Conservation (phyloP, 176 grass and related monocot genomes). For the Puccinellia tenuiflora region DNA sequence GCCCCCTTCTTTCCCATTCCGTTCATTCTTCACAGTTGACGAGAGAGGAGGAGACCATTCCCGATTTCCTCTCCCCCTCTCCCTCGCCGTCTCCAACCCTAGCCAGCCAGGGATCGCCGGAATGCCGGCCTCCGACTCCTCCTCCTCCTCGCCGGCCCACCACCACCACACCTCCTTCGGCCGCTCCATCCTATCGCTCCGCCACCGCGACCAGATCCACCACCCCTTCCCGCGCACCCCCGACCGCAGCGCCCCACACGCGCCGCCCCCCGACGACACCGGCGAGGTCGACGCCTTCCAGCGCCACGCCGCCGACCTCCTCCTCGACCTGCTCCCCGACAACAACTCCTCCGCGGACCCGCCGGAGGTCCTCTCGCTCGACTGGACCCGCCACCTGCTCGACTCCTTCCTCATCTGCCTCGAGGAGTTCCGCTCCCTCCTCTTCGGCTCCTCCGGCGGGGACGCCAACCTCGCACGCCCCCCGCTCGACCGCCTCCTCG, state of each 20-base stretch:
- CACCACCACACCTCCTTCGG: slow-evolving; percentile 35
- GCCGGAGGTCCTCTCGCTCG: slow-evolving; percentile 47
- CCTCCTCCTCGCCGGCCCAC: slow-evolving; percentile 32
- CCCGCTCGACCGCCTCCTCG: slow-evolving; percentile 61
- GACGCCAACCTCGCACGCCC: background rate
- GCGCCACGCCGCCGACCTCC: slow-evolving; percentile 34
- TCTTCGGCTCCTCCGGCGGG: slow-evolving; percentile 13
- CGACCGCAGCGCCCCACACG: background rate
- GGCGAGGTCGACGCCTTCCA: slow-evolving; percentile 56
- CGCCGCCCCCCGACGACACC: slow-evolving; percentile 8
- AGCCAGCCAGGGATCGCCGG: background rate
- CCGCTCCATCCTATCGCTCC: slow-evolving; percentile 41
- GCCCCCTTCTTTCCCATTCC: too few species aligned
- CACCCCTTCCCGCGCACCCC: background rate
- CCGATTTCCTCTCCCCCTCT: background rate
- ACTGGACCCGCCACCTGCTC: slow-evolving; percentile 62
- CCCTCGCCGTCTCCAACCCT: background rate
- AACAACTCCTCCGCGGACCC: background rate
- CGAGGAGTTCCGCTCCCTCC: slow-evolving; percentile 73
- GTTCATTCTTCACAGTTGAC: background rate
- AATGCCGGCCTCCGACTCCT: slow-evolving; percentile 44
- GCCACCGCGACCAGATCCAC: slow-evolving; percentile 50
- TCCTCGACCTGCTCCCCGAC: slow-evolving; percentile 43
- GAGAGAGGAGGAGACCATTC: background rate
- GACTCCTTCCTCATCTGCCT: slow-evolving; percentile 69